Conservation (phyloP, 1,284 basidiomycete genomes). For the Cutaneotrichosporon daszewskae region DNA sequence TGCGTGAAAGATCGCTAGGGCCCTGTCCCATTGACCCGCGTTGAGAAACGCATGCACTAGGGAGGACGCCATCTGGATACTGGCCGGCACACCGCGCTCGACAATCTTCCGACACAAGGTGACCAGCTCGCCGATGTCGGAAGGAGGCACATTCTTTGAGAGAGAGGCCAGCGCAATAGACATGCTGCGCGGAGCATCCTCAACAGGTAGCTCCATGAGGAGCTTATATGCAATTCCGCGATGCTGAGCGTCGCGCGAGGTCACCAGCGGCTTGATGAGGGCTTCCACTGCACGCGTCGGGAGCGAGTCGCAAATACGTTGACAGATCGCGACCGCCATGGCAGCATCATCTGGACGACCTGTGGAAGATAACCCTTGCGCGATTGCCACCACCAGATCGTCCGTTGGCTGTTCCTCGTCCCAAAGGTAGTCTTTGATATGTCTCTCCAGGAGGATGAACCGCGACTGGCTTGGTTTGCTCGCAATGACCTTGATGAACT, state of each 20-base stretch:
- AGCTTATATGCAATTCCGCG: constrained; percentile 11
- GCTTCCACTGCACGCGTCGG: constrained; percentile 9
- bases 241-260: constrained; percentile 11
- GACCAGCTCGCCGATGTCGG: constrained; percentile 18
- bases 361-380: constrained; percentile 21
- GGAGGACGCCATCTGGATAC: constrained; percentile 15
- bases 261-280: constrained; percentile 17
- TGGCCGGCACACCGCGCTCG: constrained; percentile 7
- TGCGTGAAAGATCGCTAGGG: constrained; percentile 19
- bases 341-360: constrained; percentile 20
- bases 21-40: constrained; percentile 16
- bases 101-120: constrained; percentile 26
- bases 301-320: constrained; percentile 12
- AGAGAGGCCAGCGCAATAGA: constrained; percentile 18
- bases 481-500: constrained; percentile 26
- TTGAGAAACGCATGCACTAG: constrained; percentile 22
- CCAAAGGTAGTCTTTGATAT: constrained; percentile 37
- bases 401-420: constrained; percentile 8
- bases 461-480: constrained; percentile 18
- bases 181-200: constrained; percentile 5
- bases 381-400: constrained; percentile 23
- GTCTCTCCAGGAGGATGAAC: constrained; percentile 33
- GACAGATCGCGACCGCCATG: constrained; percentile 24
- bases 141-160: constrained; percentile 5
- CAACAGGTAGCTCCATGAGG: constrained; percentile 2